Base-by-base conservation (phyloP, 805 yeast genomes). In the Saccharomycopsis amapae region DNA sequence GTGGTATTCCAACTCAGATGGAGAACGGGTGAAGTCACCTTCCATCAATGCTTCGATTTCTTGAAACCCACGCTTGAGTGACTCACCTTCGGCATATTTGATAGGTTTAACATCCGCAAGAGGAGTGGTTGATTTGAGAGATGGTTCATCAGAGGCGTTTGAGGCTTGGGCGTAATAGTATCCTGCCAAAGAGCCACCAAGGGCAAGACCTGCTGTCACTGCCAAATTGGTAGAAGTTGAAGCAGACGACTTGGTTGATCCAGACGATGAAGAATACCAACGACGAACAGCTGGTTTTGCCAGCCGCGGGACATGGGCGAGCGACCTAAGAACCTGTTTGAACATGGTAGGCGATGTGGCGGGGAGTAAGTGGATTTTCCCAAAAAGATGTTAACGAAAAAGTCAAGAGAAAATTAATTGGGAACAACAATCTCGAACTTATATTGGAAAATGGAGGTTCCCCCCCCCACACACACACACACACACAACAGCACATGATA, bases 1-100 rank as follows among this genome's bases (percentile, higher is more conserved):
- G 54, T 78, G 85, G 9, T 72, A 63, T 19, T 64, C 64, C 38
- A 78, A 58, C 32, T 75, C 79, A 13, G 64, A 60, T 30, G 58
- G 58, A 26, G 56, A 35, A n/a, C 55, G 56, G 1, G 70, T 54
- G 44, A 50, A 59, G 40, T 59, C 59, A 19, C 59, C 59, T 35
- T 59, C 53, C 4, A 76, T 53, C 2, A 66, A 49, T 1, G 48
- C 44, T 40, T 63, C 67, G 48, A 78, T 60, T 53, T 72, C 69
- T 2, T 50, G 54, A 5, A 75, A 58, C 1, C 79, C 78, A 25
- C 49, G 47, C 5, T 55, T 45, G 37, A 76, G 58, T 37, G 68
- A 68, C 15, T 53, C 53, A 4, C 60, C 58, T 0, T 67, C 55
- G 33, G 75, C 72, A 41, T 72, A 73, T 19, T 56, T 48, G 2